Conservation (phyloP, 2,329 filamentous ascomycete species). For the Stenocarpella maydis region DNA sequence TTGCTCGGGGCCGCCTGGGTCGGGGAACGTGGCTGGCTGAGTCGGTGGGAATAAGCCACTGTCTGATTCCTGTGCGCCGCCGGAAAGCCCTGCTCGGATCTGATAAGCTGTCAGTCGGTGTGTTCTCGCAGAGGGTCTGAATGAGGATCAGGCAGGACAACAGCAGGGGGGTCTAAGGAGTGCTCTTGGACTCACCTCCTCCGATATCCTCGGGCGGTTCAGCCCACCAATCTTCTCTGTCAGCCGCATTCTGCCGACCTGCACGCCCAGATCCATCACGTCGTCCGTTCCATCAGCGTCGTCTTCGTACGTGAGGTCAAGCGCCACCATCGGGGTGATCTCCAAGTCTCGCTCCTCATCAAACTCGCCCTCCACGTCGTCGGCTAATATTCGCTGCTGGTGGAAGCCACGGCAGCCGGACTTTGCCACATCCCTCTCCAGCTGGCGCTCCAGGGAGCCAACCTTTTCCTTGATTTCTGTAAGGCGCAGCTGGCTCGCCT, state of each 20-base stretch:
- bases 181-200: conserved; percentile 73
- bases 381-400: conserved; percentile 53
- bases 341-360: conserved; percentile 68
- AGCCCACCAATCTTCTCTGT: conserved; percentile 79
- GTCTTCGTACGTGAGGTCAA: conserved; percentile 75
- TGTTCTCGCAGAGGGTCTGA: neutral
- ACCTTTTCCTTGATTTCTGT: conserved; percentile 84
- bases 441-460: conserved; percentile 72
- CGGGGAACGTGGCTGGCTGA: conserved; percentile 16
- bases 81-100: conserved; percentile 48
- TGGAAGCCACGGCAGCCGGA: conserved; percentile 44
- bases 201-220: conserved; percentile 72
- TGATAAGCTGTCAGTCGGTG: conserved; percentile 33
- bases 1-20: conserved; percentile 41
- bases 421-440: conserved; percentile 73
- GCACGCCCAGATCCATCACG: conserved; percentile 75
- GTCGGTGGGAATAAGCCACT: conserved; percentile 31
- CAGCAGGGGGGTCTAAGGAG: no score
- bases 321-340: conserved; percentile 67
- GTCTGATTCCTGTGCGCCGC: conserved; percentile 34
- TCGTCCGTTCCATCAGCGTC: conserved; percentile 65
- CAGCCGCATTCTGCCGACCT: conserved; percentile 75
- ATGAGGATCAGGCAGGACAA: neutral
- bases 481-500: conserved; percentile 72
- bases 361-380: conserved; percentile 63